Conservation (phyloP, 208 protist genomes). For the Trypanosoma rangeli region DNA sequence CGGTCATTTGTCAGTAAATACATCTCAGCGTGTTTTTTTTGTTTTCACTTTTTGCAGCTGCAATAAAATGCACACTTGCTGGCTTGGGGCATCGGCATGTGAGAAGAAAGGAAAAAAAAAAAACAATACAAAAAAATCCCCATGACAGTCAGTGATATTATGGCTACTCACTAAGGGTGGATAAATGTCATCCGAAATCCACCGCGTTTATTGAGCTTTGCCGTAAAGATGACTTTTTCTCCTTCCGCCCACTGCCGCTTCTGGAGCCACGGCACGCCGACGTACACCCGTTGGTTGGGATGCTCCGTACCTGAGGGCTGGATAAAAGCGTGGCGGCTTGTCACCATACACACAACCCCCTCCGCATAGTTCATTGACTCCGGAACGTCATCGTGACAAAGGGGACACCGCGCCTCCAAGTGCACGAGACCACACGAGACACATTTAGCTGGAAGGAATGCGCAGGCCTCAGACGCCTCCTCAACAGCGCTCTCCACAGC, state of each 20-base stretch:
- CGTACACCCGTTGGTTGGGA: conserved; percentile 50
- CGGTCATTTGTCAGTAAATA: too few relatives aligned
- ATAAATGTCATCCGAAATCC: conserved; percentile 26
- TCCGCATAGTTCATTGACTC: conserved; percentile 35
- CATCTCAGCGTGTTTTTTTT: too few relatives aligned
- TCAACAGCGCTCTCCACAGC: conserved; percentile 11
- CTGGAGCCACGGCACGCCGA: conserved; percentile 28
- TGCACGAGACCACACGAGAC: conserved; percentile 55
- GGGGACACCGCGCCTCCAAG: conserved; percentile 73
- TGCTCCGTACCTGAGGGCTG: conserved; percentile 51
- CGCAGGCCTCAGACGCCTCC: conserved; percentile 30
- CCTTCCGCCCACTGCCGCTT: conserved; percentile 21
- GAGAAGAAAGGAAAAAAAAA: conserved; percentile 5
- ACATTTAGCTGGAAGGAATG: conserved; percentile 71
- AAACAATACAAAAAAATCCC: neutral
- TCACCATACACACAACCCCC: conserved; percentile 62
- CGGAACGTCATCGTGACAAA: conserved; percentile 53
- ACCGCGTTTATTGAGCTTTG: conserved; percentile 22
- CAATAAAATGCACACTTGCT: too few relatives aligned
- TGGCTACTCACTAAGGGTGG: conserved; percentile 10
- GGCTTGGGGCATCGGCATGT: neutral
- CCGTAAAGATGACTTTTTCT: conserved; percentile 34
- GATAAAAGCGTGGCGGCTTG: conserved; percentile 51
- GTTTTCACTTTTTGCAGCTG: too few relatives aligned
- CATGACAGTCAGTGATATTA: neutral